A percentile compares a stretch with the other conserved stretches of the same genome.
phyloP scores from a whole-genome alignment of 192 early-diverging fungal genomes.

The Martensiomyces pterosporus region DNA sequence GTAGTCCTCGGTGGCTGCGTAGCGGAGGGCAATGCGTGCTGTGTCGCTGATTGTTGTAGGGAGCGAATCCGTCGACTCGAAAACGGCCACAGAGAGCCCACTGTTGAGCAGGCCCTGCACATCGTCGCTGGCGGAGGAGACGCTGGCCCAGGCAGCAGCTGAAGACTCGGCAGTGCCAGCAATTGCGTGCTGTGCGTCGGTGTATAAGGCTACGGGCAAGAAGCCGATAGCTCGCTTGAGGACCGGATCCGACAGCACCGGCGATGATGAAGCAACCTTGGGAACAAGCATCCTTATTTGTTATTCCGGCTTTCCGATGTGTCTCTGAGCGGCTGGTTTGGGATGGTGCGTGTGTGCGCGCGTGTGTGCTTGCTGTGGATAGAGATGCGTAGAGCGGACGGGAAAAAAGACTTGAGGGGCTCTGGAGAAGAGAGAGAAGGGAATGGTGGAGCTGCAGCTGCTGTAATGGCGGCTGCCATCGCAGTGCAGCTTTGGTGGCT shows the following conservation, averaged over 20 bases:
- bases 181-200: slow-evolving; percentile 16
- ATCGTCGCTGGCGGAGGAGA: slow-evolving; percentile 6
- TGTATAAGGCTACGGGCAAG: slow-evolving; percentile 16
- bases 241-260: background rate
- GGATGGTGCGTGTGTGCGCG: no score
- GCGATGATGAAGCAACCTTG: background rate
- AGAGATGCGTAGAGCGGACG: no score
- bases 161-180: background rate
- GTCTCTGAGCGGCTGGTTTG: no score
- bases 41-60: slow-evolving; percentile 4
- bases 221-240: slow-evolving; percentile 1
- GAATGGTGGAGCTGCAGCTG: no score
- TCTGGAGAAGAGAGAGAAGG: no score
- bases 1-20: slow-evolving; percentile 1
- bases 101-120: slow-evolving; percentile 32
- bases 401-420: no score
- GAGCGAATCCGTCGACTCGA: slow-evolving; percentile 1
- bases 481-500: no score
- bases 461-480: no score
- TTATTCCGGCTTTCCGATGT: no score
- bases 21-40: slow-evolving; percentile 38
- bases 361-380: no score
- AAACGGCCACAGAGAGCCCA: slow-evolving; percentile 33
- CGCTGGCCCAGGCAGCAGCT: slow-evolving; percentile 18
- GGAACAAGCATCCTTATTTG: background rate